Percentiles rank a stretch among this genome's conserved stretches.
Evolutionary conservation across 352 stramenopile species (phyloP).

Genomic region (Phytophthora boehmeriae): DNA sequence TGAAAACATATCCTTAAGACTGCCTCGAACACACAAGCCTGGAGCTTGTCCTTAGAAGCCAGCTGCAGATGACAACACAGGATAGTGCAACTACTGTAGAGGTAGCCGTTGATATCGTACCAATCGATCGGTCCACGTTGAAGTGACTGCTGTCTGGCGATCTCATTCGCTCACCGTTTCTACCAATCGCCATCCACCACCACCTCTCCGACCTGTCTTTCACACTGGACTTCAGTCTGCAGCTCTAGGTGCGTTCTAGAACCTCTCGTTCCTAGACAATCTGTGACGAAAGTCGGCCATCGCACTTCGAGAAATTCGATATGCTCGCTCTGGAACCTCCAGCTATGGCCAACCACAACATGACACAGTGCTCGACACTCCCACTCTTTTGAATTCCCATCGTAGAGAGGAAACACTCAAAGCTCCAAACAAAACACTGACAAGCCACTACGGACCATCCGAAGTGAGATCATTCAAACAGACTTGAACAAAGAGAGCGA

Average conservation of each 20-base stretch:
- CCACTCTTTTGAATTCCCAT: slow-evolving; percentile 2
- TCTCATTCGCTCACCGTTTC: background rate
- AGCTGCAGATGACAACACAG: too few species aligned
- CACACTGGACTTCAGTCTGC: too few species aligned
- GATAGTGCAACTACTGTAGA: too few species aligned
- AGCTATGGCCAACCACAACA: background rate
- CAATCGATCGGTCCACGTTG: slow-evolving; percentile 15
- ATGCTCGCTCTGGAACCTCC: background rate
- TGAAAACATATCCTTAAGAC: too few species aligned
- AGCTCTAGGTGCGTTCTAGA: background rate
- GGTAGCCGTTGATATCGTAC: too few species aligned
- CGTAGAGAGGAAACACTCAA: background rate
- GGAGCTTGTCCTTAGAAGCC: too few species aligned
- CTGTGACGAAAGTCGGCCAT: background rate
- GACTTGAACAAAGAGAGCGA: background rate
- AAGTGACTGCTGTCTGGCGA: background rate
- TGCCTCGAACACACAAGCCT: too few species aligned
- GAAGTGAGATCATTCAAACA: background rate
- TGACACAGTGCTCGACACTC: too few species aligned
- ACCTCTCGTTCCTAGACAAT: background rate
- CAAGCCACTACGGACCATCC: background rate
- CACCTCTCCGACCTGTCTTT: background rate
- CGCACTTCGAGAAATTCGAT: too few species aligned
- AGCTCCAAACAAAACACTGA: too few species aligned
- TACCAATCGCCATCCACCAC: slow-evolving; percentile 1